These are phyloP conservation scores for Dictyostelium discoideum DNA, from an alignment of 78 protist species.

Conservation along the genomic window DNA sequence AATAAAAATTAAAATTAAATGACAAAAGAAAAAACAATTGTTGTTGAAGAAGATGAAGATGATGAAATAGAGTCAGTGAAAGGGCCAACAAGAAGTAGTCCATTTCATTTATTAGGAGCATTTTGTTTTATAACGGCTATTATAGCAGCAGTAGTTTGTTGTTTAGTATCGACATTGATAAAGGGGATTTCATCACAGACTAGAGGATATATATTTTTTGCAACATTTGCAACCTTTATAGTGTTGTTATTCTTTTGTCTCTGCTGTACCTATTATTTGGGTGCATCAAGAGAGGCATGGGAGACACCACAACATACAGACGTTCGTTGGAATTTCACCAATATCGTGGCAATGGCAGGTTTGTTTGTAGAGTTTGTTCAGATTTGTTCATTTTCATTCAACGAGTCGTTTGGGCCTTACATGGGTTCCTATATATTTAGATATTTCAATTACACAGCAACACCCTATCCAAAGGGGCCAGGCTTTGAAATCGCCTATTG, in stretches of 20 bases:
- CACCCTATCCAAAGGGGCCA: conserved; percentile 51
- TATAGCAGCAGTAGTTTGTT: conserved; percentile 55
- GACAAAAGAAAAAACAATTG: conserved; percentile 37
- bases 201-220: conserved; percentile 54
- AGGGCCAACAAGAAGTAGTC: conserved; percentile 69
- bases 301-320: conserved; percentile 68
- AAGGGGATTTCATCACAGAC: not conserved
- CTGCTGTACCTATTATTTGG: conserved; percentile 77
- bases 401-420: conserved; percentile 34
- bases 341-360: conserved; percentile 76
- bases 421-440: conserved; percentile 35
- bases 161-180: conserved; percentile 53
- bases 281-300: conserved; percentile 76
- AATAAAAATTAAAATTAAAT: not conserved
- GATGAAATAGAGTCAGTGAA: conserved; percentile 79
- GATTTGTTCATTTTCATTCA: conserved; percentile 70
- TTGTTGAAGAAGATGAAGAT: conserved; percentile 69
- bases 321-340: conserved; percentile 78
- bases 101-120: conserved; percentile 74
- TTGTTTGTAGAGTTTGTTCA: conserved; percentile 77
- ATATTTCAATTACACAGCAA: conserved; percentile 48
- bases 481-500: conserved; percentile 73
- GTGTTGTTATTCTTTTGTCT: conserved; percentile 72
- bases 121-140: conserved; percentile 71
- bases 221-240: conserved; percentile 70